Conservation (phyloP, 441 rosid species). For the Gossypium trilobum region DNA sequence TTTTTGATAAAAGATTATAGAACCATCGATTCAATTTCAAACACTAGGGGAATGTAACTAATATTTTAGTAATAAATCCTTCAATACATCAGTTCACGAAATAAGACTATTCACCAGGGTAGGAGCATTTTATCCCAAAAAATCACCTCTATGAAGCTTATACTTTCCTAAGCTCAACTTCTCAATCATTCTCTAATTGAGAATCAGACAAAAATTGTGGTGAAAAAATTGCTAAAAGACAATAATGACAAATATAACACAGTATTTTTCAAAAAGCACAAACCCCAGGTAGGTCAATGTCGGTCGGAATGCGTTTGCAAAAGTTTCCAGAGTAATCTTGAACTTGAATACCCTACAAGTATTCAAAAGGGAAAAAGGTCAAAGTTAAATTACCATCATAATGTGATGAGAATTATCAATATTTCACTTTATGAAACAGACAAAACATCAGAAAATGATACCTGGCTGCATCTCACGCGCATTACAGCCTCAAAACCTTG, state of each 20-base stretch:
- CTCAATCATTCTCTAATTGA: constrained; percentile 5
- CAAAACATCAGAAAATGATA: constrained; percentile 23
- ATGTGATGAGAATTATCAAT: background rate
- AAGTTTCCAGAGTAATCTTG: constrained; percentile 92
- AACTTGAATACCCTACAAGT: constrained; percentile 88
- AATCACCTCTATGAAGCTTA: background rate
- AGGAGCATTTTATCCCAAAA: background rate
- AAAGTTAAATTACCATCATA: background rate
- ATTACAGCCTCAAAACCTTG: constrained; percentile 99
- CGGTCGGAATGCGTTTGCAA: constrained; percentile 94
- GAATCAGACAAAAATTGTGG: background rate
- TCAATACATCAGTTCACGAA: background rate
- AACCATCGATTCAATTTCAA: background rate
- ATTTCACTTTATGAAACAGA: constrained; percentile 1
- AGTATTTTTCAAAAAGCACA: constrained; percentile 20
- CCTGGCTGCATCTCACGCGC: constrained; percentile 99
- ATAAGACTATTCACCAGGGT: background rate
- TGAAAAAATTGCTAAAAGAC: background rate
- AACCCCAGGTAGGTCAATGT: constrained; percentile 75
- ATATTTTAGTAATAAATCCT: background rate
- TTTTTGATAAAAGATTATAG: background rate
- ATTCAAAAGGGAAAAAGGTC: background rate
- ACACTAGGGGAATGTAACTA: background rate
- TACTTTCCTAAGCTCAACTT: background rate
- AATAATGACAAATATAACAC: background rate